phyloP scores from a whole-genome alignment of 345 rosid genomes.

The Euphorbia pulcherrima region DNA sequence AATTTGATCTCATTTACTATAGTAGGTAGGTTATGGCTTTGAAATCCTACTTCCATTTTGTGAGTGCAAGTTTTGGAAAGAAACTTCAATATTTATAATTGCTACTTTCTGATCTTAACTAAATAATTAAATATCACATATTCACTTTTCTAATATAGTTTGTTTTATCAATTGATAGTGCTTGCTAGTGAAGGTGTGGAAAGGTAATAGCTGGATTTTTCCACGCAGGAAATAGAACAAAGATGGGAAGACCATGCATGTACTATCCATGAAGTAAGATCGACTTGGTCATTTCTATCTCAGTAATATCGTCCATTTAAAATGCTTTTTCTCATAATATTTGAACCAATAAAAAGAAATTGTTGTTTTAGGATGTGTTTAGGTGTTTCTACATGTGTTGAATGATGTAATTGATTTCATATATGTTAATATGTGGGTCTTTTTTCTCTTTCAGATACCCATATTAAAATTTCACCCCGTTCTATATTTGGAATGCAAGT shows the following conservation, averaged over 20 bases:
- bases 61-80: too few relatives aligned
- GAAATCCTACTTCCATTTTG: too few relatives aligned
- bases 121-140: constrained; percentile 1
- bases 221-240: constrained; percentile 99
- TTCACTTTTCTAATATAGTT: not conserved
- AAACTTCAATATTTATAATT: not conserved
- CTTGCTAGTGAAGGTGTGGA: constrained; percentile 97
- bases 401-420: constrained; percentile 8
- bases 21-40: too few relatives aligned
- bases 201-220: constrained; percentile 99
- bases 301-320: not conserved
- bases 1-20: too few relatives aligned
- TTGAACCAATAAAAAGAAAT: constrained; percentile 1
- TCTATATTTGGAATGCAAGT: constrained; percentile 49
- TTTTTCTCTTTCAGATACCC: too few relatives aligned
- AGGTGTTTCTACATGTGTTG: not conserved
- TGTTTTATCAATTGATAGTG: constrained; percentile 51
- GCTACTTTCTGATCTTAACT: not conserved
- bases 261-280: constrained; percentile 90
- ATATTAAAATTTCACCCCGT: not conserved
- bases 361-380: not conserved
- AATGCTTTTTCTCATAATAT: not conserved
- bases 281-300: not conserved
- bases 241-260: constrained; percentile 97
- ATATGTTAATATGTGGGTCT: not conserved